Evolutionary conservation across 2,329 filamentous ascomycete genomes (phyloP).

Genomic region (Neopestalotiopsis sp.): DNA sequence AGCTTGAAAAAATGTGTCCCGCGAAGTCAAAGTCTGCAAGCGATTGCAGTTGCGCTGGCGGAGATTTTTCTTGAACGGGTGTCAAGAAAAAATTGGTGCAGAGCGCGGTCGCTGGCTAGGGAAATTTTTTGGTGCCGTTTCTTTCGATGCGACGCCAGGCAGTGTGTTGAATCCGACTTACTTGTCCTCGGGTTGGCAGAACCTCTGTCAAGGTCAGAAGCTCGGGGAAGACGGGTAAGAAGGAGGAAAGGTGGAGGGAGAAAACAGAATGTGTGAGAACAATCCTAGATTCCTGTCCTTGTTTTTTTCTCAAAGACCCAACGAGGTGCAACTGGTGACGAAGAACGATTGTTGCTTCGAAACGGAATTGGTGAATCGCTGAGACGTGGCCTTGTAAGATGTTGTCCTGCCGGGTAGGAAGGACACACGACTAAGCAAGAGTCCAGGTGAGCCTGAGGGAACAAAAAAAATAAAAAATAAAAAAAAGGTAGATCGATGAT

Average conservation of each 20-base stretch:
- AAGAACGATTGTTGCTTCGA: conserved; percentile 9
- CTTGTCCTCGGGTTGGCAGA: neutral
- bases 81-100: neutral
- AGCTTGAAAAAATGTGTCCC: conserved; percentile 15
- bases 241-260: neutral
- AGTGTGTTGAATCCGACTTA: neutral
- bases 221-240: neutral
- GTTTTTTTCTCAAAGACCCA: neutral
- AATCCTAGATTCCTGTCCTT: neutral
- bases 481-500: neutral
- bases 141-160: neutral
- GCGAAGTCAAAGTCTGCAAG: neutral
- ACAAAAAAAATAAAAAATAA: neutral
- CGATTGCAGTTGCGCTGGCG: neutral
- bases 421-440: neutral
- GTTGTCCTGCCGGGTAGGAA: neutral
- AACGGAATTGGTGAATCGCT: conserved; percentile 13
- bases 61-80: neutral
- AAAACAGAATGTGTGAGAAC: neutral
- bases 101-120: neutral
- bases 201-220: neutral
- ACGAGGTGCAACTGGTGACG: conserved; percentile 3
- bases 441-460: neutral
- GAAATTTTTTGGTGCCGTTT: neutral
- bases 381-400: conserved; percentile 18